Evolutionary conservation across 345 rosid species (phyloP), one percentile per base, ranked within the genome.

Genomic region (Citrus mangshanensis): DNA sequence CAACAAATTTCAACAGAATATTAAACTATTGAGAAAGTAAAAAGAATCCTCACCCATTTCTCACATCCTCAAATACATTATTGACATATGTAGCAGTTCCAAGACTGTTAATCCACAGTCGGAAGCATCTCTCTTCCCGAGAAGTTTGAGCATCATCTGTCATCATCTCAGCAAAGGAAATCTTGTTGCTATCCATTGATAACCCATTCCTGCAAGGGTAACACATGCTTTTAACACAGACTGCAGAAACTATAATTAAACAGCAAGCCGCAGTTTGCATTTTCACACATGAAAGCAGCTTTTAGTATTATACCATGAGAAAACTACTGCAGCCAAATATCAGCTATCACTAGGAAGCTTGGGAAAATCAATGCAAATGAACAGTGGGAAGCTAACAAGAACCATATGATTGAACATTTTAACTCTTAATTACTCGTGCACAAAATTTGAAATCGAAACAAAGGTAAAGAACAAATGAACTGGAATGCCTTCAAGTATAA

Each of bases 71-170:
- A 81, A 94, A 94, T 70, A 94, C 82, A 81, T 93, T 90, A 80
- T 94, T 93, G 77, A 94, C 94, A 66, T 91, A 87, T n/a, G 97
- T 88, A 40, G 91, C 84, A 80, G 81, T 83, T 79, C 97, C 99
- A 72, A 94, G 93, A 89, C 98, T 96, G 85, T 96, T 96, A 69
- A 96, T 96, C 98, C 99, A 96, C 72, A 96, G 84, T 27, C 98
- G 94, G 89, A 94, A 96, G 86, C 99, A 96, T 87, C 98, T 90
- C 88, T 94, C 99, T 85, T 94, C 99, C 38, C 95, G 87, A 70
- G 99, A 96, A 78, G 99, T 94, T 86, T 96, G 85, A 21, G 80
- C 88, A 86, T 96, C 99, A 83, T 96, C 99, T 8, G 94, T 91
- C 98, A 96, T 94, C 99, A 96, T 96, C 86, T 94, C 99, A 70